Percentiles rank a stretch among this genome's conserved stretches.
Evolutionary conservation across 805 yeast species (phyloP).

Genomic region (Candida golubevii): DNA sequence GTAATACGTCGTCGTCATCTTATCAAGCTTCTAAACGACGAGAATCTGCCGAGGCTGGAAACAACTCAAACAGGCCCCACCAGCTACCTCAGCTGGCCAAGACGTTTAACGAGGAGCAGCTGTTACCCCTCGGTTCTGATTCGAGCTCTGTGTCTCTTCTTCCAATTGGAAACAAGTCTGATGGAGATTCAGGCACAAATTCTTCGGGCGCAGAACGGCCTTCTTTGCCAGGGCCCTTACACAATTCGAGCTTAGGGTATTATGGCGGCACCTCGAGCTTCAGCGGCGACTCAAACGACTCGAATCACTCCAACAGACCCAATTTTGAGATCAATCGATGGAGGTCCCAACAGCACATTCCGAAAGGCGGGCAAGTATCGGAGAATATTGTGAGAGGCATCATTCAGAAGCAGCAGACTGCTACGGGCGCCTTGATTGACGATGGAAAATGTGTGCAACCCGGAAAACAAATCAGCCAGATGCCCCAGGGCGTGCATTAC

Average conservation of each 20-base stretch:
- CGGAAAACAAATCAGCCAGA: neutral
- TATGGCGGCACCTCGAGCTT: constrained; percentile 2
- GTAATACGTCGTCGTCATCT: constrained; percentile 2
- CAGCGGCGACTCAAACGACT: constrained; percentile 5
- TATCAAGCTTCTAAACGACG: constrained; percentile 2
- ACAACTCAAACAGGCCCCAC: neutral
- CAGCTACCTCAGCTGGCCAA: constrained; percentile 1
- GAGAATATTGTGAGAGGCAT: constrained; percentile 5
- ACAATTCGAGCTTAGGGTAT: neutral
- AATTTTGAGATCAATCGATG: constrained; percentile 9
- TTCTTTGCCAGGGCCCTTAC: neutral
- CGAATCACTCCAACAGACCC: constrained; percentile 2
- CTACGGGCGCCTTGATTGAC: neutral
- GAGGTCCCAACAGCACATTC: constrained; percentile 7
- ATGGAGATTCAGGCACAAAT: constrained; percentile 3
- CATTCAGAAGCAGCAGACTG: constrained; percentile 2
- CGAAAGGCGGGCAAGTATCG: constrained; percentile 4
- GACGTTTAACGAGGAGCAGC: constrained; percentile 11
- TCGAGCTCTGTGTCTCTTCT: constrained; percentile 7
- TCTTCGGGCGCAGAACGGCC: constrained; percentile 3
- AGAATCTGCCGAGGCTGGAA: neutral
- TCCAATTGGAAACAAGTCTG: constrained; percentile 3
- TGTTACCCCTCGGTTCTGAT: constrained; percentile 13
- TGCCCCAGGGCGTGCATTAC: neutral
- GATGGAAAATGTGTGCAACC: neutral